Conservation (phyloP, 345 rosid genomes). For the Excoecaria agallocha region DNA sequence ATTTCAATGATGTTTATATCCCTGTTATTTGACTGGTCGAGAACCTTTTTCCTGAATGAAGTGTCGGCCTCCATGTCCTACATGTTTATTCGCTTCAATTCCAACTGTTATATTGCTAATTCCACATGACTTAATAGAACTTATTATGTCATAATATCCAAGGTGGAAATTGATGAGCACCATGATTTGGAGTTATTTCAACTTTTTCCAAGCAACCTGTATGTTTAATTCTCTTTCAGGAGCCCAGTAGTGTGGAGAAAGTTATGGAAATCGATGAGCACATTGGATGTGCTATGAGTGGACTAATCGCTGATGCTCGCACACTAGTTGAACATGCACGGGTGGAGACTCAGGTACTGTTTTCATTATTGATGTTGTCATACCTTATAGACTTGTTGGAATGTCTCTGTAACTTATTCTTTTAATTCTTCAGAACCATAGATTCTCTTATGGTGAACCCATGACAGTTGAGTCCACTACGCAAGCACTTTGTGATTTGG, state of each 20-base stretch:
- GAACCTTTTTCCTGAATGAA: not conserved
- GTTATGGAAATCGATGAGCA: slow-evolving; percentile 97
- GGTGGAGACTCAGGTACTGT: slow-evolving; percentile 87
- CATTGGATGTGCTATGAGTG: slow-evolving; percentile 99
- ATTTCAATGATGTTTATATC: not conserved
- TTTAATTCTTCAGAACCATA: slow-evolving; percentile 48
- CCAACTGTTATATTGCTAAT: not conserved
- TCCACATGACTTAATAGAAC: not conserved
- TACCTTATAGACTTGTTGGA: not conserved
- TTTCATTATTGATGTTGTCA: not conserved
- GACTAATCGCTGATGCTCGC: slow-evolving; percentile 94
- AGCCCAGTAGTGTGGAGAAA: slow-evolving; percentile 96
- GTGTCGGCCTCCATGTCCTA: not conserved
- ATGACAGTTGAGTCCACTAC: slow-evolving; percentile 98
- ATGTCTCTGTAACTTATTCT: not conserved
- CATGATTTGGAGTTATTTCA: not conserved
- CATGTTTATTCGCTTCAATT: not conserved
- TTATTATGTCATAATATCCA: not conserved
- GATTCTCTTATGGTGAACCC: slow-evolving; percentile 96
- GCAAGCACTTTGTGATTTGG: slow-evolving; percentile 93
- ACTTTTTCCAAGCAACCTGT: not conserved
- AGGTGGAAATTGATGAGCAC: not conserved
- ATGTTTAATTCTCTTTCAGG: slow-evolving; percentile 42
- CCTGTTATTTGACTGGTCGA: not conserved
- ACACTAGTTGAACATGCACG: slow-evolving; percentile 99